Evolutionary conservation across 257 asterid species (phyloP).

Genomic region (Oldenlandia corymbosa): DNA sequence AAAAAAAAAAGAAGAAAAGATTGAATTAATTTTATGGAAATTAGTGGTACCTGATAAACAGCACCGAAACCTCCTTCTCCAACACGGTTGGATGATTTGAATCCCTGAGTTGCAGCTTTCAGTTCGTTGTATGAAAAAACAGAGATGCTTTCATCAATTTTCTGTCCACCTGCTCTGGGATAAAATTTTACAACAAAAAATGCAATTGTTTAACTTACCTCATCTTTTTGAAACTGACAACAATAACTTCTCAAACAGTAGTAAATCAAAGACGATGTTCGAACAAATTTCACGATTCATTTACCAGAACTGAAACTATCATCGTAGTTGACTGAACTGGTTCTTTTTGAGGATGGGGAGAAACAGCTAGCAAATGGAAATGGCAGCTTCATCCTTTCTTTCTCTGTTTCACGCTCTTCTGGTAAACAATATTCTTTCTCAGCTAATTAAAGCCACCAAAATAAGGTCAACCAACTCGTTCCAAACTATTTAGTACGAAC

Average conservation of each 20-base stretch:
- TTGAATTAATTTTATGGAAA: neutral
- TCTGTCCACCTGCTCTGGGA: conserved; percentile 30
- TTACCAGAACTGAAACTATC: neutral
- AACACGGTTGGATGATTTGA: conserved; percentile 46
- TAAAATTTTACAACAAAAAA: conserved; percentile 1
- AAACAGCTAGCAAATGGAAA: conserved; percentile 9
- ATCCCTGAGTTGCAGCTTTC: conserved; percentile 56
- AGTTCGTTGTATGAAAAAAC: conserved; percentile 50
- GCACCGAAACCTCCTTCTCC: conserved; percentile 72
- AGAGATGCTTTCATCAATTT: conserved; percentile 23
- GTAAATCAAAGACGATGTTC: neutral
- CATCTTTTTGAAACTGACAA: neutral
- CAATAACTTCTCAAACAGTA: no score
- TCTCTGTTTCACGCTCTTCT: no score
- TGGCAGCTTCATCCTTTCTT: conserved; percentile 5
- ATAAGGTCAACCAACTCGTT: no score
- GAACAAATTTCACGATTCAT: neutral
- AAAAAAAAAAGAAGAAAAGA: no score
- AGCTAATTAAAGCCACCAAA: no score
- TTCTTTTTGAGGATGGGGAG: neutral
- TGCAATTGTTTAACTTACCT: neutral
- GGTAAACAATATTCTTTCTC: neutral
- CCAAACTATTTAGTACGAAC: no score
- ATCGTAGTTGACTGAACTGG: neutral
- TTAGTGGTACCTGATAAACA: conserved; percentile 55